Percentiles rank a stretch among this genome's conserved stretches.
Conservation (phyloP, 169 alveolate genomes). For the Babesia bovis region DNA sequence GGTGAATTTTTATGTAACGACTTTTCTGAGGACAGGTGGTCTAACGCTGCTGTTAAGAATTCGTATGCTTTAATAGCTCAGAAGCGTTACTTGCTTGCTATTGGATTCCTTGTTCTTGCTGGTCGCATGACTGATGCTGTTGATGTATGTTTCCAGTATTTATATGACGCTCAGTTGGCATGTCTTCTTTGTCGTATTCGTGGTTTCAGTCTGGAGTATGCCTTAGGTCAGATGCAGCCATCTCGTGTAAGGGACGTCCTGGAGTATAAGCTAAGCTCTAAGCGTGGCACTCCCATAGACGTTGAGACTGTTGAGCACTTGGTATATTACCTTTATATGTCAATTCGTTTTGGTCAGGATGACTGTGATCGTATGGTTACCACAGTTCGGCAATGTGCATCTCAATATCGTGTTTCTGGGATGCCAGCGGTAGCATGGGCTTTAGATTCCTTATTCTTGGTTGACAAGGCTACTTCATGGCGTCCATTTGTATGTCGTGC, state of each 20-base stretch:
- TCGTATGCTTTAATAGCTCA: constrained; percentile 60
- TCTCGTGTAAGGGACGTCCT: constrained; percentile 12
- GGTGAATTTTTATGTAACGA: constrained; percentile 55
- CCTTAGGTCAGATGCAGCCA: not conserved
- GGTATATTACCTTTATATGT: constrained; percentile 32
- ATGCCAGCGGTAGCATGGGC: constrained; percentile 18
- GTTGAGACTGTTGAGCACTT: constrained; percentile 15
- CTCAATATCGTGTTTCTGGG: constrained; percentile 4
- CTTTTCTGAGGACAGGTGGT: constrained; percentile 43
- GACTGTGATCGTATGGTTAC: not conserved
- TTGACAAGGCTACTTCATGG: not conserved
- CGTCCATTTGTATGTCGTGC: not conserved
- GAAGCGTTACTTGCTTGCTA: constrained; percentile 52
- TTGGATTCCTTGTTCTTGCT: constrained; percentile 54
- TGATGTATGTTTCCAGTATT: constrained; percentile 53
- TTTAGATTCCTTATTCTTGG: not conserved
- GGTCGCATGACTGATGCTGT: constrained; percentile 52
- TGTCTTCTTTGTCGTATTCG: constrained; percentile 31
- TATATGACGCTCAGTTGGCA: constrained; percentile 48
- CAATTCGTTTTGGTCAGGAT: constrained; percentile 5
- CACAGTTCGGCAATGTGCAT: constrained; percentile 3
- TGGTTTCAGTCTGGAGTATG: constrained; percentile 4
- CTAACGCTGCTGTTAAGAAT: constrained; percentile 53
- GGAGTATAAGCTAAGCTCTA: not conserved
- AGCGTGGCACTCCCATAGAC: not conserved